These are phyloP conservation scores for Picochlorum sp. DNA, from an alignment of 139 green algal species.

Conservation along the genomic window DNA sequence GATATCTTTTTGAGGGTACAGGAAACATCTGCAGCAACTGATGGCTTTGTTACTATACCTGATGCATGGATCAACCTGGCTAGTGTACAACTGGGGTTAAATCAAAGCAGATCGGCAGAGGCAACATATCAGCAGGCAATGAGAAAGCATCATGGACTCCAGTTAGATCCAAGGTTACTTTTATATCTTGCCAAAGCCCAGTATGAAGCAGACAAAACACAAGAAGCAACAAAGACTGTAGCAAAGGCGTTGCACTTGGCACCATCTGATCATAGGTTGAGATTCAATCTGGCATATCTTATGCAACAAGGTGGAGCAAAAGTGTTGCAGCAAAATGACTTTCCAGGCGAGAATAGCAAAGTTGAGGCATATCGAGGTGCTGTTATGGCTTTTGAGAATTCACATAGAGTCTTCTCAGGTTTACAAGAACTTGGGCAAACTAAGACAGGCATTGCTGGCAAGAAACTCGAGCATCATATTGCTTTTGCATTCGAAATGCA, in stretches of 20 bases:
- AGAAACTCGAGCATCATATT: slow-evolving; percentile 45
- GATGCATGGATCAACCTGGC: slow-evolving; percentile 57
- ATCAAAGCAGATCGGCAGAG: slow-evolving; percentile 39
- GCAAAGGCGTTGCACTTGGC: slow-evolving; percentile 59
- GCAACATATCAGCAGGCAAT: slow-evolving; percentile 55
- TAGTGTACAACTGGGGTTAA: slow-evolving; percentile 52
- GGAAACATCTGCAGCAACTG: slow-evolving; percentile 38
- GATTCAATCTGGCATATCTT: slow-evolving; percentile 66
- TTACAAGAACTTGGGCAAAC: slow-evolving; percentile 4
- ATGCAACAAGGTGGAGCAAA: slow-evolving; percentile 52
- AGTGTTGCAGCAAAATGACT: background rate
- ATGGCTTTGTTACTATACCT: slow-evolving; percentile 47
- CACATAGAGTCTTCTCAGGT: slow-evolving; percentile 16
- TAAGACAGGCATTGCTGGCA: slow-evolving; percentile 27
- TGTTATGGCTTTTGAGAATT: slow-evolving; percentile 23
- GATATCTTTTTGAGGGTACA: slow-evolving; percentile 62
- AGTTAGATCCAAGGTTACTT: slow-evolving; percentile 20
- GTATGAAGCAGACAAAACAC: slow-evolving; percentile 60
- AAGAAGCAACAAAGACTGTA: slow-evolving; percentile 48
- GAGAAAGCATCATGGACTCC: slow-evolving; percentile 37
- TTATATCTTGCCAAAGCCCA: slow-evolving; percentile 41
- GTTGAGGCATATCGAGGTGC: slow-evolving; percentile 29
- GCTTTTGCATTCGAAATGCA: slow-evolving; percentile 39
- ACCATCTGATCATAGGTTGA: slow-evolving; percentile 53
- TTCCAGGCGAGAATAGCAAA: background rate